Percentiles rank a stretch among this genome's conserved stretches.
Conservation (phyloP, 1,284 basidiomycete species). For the Moesziomyces globuligerus region DNA sequence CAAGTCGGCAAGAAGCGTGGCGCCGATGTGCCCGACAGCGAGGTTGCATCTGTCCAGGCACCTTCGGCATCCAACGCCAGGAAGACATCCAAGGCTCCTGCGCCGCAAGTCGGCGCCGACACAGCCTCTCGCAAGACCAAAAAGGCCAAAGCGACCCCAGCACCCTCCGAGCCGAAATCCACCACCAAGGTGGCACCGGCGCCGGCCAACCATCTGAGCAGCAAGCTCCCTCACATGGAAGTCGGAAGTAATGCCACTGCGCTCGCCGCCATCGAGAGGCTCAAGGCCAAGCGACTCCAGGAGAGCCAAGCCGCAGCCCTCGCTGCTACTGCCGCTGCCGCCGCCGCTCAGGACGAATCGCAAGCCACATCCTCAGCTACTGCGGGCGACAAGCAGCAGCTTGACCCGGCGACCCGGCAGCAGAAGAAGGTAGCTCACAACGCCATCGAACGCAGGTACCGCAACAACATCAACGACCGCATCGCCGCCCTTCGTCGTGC, state of each 20-base stretch:
- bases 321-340: conserved; percentile 12
- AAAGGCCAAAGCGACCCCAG: conserved; percentile 22
- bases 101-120: conserved; percentile 1
- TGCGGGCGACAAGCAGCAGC: conserved; percentile 21
- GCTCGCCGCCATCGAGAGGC: conserved; percentile 49
- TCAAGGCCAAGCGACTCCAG: conserved; percentile 46
- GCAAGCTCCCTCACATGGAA: conserved; percentile 56
- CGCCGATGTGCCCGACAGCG: background rate
- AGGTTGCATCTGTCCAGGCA: background rate
- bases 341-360: conserved; percentile 5
- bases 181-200: background rate
- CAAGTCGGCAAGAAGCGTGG: background rate
- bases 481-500: conserved; percentile 73
- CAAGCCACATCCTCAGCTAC: background rate
- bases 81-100: conserved; percentile 12
- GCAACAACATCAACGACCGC: conserved; percentile 66
- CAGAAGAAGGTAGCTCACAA: conserved; percentile 65
- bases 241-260: conserved; percentile 57
- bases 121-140: conserved; percentile 23
- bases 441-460: conserved; percentile 64
- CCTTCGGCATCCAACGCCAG: conserved; percentile 11
- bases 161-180: conserved; percentile 9
- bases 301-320: conserved; percentile 42
- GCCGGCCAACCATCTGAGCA: conserved; percentile 18
- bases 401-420: conserved; percentile 37